Evolutionary conservation across 495 filamentous ascomycete species (phyloP).

Genomic region (Xylaria flabelliformis): DNA sequence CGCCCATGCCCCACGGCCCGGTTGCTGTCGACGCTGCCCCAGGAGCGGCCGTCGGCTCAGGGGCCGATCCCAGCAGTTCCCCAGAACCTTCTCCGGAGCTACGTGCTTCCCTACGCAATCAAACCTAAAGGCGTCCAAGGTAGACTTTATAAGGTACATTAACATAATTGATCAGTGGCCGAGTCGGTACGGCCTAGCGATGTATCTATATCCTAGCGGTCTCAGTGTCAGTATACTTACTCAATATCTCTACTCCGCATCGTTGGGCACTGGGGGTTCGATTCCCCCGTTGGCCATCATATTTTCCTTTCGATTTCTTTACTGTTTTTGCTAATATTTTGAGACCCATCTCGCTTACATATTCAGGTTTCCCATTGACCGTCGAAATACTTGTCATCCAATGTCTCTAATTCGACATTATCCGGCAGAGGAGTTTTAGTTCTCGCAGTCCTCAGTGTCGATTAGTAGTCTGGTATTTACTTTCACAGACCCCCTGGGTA

Average conservation of each 20-base stretch:
- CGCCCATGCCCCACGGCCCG: conserved; percentile 48
- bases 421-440: no score
- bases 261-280: not conserved
- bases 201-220: conserved; percentile 1
- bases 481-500: no score
- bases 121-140: not conserved
- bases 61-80: conserved; percentile 34
- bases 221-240: not conserved
- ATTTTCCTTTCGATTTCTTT: not conserved
- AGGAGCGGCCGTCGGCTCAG: conserved; percentile 50
- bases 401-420: not conserved
- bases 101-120: not conserved
- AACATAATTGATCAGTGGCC: not conserved
- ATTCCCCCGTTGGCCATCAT: not conserved
- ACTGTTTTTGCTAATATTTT: not conserved
- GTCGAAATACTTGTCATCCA: not conserved
- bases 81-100: not conserved
- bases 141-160: not conserved
- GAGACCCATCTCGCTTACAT: not conserved
- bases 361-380: not conserved
- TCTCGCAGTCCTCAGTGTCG: not conserved
- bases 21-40: conserved; percentile 52
- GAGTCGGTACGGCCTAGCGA: conserved; percentile 2
- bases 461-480: no score
- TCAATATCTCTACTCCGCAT: not conserved